These are phyloP conservation scores for Anthostomella pinea DNA, from an alignment of 2,329 filamentous ascomycete genomes.

Conservation along the genomic window DNA sequence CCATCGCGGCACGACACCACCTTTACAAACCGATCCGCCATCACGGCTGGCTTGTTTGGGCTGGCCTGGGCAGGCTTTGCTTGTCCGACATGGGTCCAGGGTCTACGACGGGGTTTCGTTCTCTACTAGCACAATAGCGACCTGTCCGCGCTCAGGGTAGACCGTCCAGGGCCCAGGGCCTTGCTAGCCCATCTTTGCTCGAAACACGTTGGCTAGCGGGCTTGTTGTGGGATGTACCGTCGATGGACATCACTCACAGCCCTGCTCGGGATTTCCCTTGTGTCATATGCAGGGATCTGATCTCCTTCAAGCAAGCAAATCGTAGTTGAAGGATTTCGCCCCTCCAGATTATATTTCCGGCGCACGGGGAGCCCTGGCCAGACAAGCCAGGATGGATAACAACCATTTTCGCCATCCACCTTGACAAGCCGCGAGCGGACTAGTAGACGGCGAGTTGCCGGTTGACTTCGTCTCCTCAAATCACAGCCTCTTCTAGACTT, in stretches of 20 bases:
- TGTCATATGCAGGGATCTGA: constrained; percentile 37
- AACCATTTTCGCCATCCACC: constrained; percentile 25
- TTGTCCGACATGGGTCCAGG: constrained; percentile 29
- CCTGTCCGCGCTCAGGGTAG: constrained; percentile 26
- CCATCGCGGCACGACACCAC: no score
- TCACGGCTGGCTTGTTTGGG: constrained; percentile 24
- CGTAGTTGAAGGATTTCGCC: constrained; percentile 33
- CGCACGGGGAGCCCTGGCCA: constrained; percentile 41
- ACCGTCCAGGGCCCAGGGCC: constrained; percentile 16
- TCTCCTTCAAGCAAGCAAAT: constrained; percentile 18
- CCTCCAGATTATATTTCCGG: constrained; percentile 49
- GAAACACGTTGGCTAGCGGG: constrained; percentile 34
- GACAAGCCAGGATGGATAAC: constrained; percentile 21
- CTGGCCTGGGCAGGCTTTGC: no score
- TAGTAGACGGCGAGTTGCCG: constrained; percentile 19
- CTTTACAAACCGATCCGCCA: constrained; percentile 26
- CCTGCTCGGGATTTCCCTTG: constrained; percentile 38
- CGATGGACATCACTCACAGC: constrained; percentile 32
- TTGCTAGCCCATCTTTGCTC: constrained; percentile 24
- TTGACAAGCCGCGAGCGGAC: constrained; percentile 24
- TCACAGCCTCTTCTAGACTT: constrained; percentile 26
- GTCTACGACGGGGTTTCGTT: no score
- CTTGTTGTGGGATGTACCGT: constrained; percentile 25
- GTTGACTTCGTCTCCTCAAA: constrained; percentile 27
- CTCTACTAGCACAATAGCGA: no score